Conservation (phyloP, 2,329 filamentous ascomycete species). For the Bimuria novae-zelandiae region DNA sequence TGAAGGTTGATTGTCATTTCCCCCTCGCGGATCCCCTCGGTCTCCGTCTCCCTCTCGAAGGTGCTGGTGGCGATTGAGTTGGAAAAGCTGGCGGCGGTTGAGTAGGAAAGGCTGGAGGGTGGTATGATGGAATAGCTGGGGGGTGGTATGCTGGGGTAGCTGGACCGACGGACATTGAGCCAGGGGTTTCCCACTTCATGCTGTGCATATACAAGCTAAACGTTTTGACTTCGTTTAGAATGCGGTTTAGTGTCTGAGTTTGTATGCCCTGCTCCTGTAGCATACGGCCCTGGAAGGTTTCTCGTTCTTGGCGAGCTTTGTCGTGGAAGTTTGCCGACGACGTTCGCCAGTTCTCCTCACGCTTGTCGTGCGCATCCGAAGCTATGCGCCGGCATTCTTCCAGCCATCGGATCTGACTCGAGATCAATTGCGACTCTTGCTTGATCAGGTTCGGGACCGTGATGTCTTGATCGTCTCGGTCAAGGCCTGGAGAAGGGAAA, state of each 20-base stretch:
- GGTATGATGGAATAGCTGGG: constrained; percentile 9
- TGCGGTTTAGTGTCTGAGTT: constrained; percentile 31
- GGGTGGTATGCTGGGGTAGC: constrained; percentile 18
- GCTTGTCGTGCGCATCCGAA: constrained; percentile 38
- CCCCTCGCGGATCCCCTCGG: neutral
- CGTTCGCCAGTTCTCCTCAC: constrained; percentile 49
- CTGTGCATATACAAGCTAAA: constrained; percentile 29
- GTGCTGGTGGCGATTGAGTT: neutral
- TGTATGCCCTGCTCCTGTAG: constrained; percentile 40
- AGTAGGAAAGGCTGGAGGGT: neutral
- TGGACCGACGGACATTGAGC: constrained; percentile 14
- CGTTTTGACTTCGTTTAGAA: constrained; percentile 33
- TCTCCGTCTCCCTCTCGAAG: constrained; percentile 2
- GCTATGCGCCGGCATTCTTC: constrained; percentile 46
- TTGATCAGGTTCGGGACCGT: constrained; percentile 24
- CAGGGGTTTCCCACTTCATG: constrained; percentile 37
- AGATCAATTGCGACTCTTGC: constrained; percentile 33
- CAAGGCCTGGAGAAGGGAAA: constrained; percentile 17
- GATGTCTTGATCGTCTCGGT: neutral
- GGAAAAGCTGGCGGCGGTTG: neutral
- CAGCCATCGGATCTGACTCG: constrained; percentile 44
- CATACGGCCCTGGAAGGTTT: constrained; percentile 41
- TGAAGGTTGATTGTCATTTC: constrained; percentile 14
- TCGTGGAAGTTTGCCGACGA: constrained; percentile 48
- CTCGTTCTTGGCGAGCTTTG: constrained; percentile 39